phyloP scores from a whole-genome alignment of 805 yeast species.

The Cyberlindnera nakhonratchasimensis region DNA sequence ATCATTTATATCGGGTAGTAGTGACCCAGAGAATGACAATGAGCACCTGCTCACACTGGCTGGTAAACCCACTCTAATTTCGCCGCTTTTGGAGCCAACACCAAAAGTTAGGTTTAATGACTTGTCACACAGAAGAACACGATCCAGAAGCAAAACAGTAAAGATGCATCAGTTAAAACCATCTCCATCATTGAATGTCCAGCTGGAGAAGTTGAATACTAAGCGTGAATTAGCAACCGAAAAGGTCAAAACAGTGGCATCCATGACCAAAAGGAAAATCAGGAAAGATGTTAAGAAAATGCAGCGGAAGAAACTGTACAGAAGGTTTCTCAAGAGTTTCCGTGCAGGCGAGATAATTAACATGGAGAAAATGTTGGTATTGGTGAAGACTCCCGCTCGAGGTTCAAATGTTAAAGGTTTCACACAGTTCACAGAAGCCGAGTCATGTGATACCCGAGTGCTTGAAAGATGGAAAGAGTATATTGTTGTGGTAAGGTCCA shows the following conservation, averaged over 20 bases:
- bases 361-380: constrained; percentile 65
- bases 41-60: no score
- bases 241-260: constrained; percentile 25
- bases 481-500: constrained; percentile 65
- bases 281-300: constrained; percentile 14
- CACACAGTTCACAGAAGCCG: constrained; percentile 44
- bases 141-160: background rate
- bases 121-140: background rate
- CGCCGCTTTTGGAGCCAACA: background rate
- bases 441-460: constrained; percentile 51
- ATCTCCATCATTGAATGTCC: constrained; percentile 5
- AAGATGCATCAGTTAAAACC: constrained; percentile 10
- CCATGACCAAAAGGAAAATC: constrained; percentile 20
- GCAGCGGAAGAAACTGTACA: constrained; percentile 22
- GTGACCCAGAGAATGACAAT: no score
- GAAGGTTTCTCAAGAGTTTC: constrained; percentile 32
- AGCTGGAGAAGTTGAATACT: constrained; percentile 14
- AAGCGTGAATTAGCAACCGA: constrained; percentile 20
- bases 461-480: constrained; percentile 79
- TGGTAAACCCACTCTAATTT: background rate
- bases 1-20: no score
- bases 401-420: constrained; percentile 27
- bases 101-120: constrained; percentile 5
- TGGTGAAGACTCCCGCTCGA: constrained; percentile 39
- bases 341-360: constrained; percentile 61